Evolutionary conservation across 352 stramenopile genomes (phyloP), one percentile per base, ranked within the genome.

Genomic region (Globisporangium paroecandrum): DNA sequence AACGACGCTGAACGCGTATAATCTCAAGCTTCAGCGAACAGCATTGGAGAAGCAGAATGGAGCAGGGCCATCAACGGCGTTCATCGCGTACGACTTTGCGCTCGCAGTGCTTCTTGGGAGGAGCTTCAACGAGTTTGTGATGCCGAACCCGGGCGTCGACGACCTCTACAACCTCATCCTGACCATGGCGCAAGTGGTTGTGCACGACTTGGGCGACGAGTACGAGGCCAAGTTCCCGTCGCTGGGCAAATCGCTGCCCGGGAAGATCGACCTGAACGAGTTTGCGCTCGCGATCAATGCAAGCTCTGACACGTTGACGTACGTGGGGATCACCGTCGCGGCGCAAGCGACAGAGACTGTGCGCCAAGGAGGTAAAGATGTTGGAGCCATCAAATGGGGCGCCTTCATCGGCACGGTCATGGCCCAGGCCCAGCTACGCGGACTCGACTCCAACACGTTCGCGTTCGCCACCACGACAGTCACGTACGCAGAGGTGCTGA

Each of bases 221-320:
- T 57, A 57, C 4, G 51, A 57, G 51, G 24, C 8, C 22, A 25
- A 32, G 51, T 57, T 32, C 15, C 24, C n/a, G 4, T 57, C 51
- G 3, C 4, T 57, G 51, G 51, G 51, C 22, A 57, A 57, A 29
- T 25, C n/a, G 1, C 24, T 57, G 8, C 51, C 51, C 6, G 51
- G 9, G 51, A 57, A 57, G 24, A 57, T 57, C 4, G 51, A 57
- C 51, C 51, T 57, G 51, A 57, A 57, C 51, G 51, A 57, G 51
- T 57, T 57, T 20, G 51, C 51, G 4, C 51, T 57, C 51, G 51
- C 51, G 10, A 29, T 57, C 22, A 57, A 57, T 24, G 22, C 51
- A 6, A 34, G 3, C 24, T 0, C 51, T 9, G 12, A 20, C n/a
- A 29, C 22, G 10, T 32, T 57, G 51, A 57, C 4, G 51, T 57